These are phyloP conservation scores for Phytophthora aleatoria DNA, from an alignment of 352 stramenopile species.

Conservation along the genomic window DNA sequence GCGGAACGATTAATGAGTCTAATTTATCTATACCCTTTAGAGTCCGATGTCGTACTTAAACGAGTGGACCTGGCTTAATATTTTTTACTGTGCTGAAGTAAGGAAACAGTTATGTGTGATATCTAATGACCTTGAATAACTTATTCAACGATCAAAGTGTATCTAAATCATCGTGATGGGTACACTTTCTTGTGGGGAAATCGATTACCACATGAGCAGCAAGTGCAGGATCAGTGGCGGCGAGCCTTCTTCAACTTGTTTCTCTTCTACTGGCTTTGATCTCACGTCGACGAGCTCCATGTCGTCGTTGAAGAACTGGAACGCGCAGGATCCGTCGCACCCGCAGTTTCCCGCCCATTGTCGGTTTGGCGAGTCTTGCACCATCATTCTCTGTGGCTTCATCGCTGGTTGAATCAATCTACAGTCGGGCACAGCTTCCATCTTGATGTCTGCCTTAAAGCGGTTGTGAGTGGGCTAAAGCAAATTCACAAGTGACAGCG, in stretches of 20 bases:
- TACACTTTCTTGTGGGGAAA: background rate
- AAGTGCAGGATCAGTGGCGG: constrained; percentile 21
- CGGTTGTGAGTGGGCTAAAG: background rate
- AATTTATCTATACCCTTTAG: background rate
- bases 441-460: background rate
- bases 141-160: background rate
- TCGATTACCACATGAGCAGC: constrained; percentile 23
- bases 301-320: constrained; percentile 31
- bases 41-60: background rate
- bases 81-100: background rate
- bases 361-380: constrained; percentile 2
- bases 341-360: constrained; percentile 29
- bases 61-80: background rate
- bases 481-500: constrained; percentile 22
- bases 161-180: background rate
- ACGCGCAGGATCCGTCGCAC: constrained; percentile 30
- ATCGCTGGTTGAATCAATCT: constrained; percentile 1
- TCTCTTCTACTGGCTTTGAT: background rate
- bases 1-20: background rate
- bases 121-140: background rate
- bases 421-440: background rate
- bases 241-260: constrained; percentile 5
- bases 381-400: background rate
- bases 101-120: background rate
- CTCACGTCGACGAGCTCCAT: constrained; percentile 30